Evolutionary conservation across 192 early-diverging fungal species (phyloP).

Genomic region (Coemansia sp.): DNA sequence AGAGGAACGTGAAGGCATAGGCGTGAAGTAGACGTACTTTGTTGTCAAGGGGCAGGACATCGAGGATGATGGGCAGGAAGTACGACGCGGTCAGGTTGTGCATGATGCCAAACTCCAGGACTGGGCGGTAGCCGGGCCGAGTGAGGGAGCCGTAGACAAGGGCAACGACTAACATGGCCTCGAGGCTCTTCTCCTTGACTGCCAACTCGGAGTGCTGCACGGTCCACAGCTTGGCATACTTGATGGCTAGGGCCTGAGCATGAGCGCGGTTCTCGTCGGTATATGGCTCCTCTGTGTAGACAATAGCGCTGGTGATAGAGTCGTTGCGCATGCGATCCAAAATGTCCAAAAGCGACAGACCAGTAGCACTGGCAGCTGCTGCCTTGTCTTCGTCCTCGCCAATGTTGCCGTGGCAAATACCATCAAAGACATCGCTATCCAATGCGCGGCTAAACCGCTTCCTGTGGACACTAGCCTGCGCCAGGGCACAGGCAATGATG

Average conservation of each 20-base stretch:
- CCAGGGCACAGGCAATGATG: constrained; percentile 58
- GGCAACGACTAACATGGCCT: constrained; percentile 40
- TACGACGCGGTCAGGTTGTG: constrained; percentile 61
- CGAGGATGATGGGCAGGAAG: constrained; percentile 54
- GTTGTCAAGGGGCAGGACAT: constrained; percentile 41
- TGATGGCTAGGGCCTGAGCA: constrained; percentile 13
- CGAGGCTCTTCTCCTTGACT: constrained; percentile 41
- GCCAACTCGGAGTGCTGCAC: constrained; percentile 32
- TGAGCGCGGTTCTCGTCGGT: background rate
- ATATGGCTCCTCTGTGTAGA: background rate
- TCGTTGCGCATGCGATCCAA: constrained; percentile 42
- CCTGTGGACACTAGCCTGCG: constrained; percentile 54
- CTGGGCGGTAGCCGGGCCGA: constrained; percentile 22
- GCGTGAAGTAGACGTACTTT: constrained; percentile 49
- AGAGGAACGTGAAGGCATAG: constrained; percentile 29
- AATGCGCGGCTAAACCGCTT: constrained; percentile 7
- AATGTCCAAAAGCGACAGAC: constrained; percentile 40
- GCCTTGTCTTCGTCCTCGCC: background rate
- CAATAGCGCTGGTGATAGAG: constrained; percentile 13
- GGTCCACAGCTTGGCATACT: constrained; percentile 51
- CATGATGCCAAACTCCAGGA: constrained; percentile 43
- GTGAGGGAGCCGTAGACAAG: constrained; percentile 45
- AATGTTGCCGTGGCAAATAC: background rate
- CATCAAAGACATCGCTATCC: constrained; percentile 12
- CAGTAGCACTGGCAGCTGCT: too few species aligned